Evolutionary conservation across 306 rosid species (phyloP).

Genomic region (Urtica urens): DNA sequence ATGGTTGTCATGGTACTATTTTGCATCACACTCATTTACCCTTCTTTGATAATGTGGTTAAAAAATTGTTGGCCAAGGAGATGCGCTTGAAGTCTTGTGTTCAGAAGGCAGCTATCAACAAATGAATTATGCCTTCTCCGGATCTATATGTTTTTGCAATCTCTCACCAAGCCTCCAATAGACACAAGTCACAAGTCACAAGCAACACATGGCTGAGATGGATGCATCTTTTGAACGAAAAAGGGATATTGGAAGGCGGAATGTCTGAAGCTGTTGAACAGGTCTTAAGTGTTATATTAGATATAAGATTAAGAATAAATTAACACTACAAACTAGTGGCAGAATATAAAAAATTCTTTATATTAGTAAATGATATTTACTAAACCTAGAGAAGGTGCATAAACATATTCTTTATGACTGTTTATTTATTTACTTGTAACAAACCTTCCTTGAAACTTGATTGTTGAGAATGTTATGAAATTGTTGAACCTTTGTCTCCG

Average conservation of each 20-base stretch:
- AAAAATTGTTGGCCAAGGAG: constrained; percentile 5
- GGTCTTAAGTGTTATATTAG: neutral
- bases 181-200: neutral
- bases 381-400: too few species aligned
- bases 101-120: neutral
- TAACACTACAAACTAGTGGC: too few species aligned
- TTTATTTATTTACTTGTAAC: too few species aligned
- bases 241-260: constrained; percentile 5
- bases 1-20: neutral
- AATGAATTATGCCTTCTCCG: neutral
- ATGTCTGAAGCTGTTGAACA: neutral
- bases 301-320: too few species aligned
- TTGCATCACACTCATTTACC: neutral
- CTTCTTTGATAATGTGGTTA: neutral
- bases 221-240: neutral
- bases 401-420: too few species aligned
- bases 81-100: constrained; percentile 1
- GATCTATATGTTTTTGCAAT: neutral
- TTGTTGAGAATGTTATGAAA: too few species aligned
- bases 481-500: too few species aligned
- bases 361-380: too few species aligned
- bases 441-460: too few species aligned
- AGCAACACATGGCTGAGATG: neutral
- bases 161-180: neutral
- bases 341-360: too few species aligned